phyloP scores from a whole-genome alignment of 768 basidiomycete genomes.

The Boletus patriciae region DNA sequence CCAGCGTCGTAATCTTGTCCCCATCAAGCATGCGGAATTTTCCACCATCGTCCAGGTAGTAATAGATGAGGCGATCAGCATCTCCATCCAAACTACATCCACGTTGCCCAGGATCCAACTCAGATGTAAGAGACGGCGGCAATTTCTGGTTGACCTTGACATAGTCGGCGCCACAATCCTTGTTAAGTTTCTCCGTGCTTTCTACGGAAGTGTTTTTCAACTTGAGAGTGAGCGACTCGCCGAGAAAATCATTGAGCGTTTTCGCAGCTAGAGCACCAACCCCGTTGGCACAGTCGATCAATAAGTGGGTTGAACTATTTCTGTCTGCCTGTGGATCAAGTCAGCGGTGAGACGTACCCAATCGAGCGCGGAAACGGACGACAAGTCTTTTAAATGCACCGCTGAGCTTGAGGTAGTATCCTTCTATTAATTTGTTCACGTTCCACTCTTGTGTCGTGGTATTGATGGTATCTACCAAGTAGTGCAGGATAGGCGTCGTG shows the following conservation, averaged over 20 bases:
- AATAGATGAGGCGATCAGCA: conserved; percentile 96
- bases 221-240: conserved; percentile 57
- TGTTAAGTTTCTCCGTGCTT: conserved; percentile 75
- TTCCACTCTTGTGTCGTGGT: conserved; percentile 77
- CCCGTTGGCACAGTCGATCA: conserved; percentile 99
- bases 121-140: conserved; percentile 70
- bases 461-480: conserved; percentile 88
- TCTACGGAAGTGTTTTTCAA: conserved; percentile 68
- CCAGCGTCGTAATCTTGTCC: conserved; percentile 95
- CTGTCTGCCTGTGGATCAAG: conserved; percentile 52
- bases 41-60: conserved; percentile 76
- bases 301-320: conserved; percentile 52
- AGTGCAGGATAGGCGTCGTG: conserved; percentile 95
- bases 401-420: conserved; percentile 82
- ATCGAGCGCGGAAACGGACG: conserved; percentile 47
- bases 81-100: conserved; percentile 97
- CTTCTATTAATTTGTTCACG: conserved; percentile 77
- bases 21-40: conserved; percentile 94
- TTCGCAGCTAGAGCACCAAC: conserved; percentile 79
- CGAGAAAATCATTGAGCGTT: conserved; percentile 60
- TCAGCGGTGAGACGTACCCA: conserved; percentile 5
- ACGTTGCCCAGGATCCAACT: conserved; percentile 69
- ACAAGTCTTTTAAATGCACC: conserved; percentile 83
- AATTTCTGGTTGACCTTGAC: conserved; percentile 91
- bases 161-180: conserved; percentile 90